Evolutionary conservation across 106 monocot species (phyloP).

Genomic region (Alisma plantagoaquatica): DNA sequence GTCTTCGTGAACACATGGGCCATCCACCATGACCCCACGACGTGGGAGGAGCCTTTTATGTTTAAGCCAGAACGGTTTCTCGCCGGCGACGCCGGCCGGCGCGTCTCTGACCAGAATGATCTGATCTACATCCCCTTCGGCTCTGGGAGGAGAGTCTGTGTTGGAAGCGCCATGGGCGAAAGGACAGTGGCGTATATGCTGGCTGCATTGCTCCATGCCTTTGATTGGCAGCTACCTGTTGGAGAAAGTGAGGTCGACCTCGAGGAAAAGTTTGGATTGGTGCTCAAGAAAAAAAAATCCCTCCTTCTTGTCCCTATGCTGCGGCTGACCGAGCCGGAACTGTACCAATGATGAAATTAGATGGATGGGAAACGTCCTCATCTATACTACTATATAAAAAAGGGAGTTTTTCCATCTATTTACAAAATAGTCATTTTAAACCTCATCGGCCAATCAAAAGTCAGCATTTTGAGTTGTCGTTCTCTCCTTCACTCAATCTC

Average conservation of each 20-base stretch:
- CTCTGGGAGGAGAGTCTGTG: conserved; percentile 14
- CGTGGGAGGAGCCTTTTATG: conserved; percentile 19
- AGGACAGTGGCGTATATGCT: conserved; percentile 5
- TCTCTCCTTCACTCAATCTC: too few relatives aligned
- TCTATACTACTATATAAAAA: too few relatives aligned
- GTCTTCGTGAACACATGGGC: conserved; percentile 26
- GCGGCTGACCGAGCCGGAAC: background rate
- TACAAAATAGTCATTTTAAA: too few relatives aligned
- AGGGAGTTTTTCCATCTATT: too few relatives aligned
- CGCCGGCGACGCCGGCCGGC: background rate
- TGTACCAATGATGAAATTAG: too few relatives aligned
- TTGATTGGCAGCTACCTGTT: conserved; percentile 22
- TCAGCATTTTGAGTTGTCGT: too few relatives aligned
- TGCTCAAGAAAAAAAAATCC: conserved; percentile 16
- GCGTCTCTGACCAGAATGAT: background rate
- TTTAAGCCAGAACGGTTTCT: conserved; percentile 22
- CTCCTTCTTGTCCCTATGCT: conserved; percentile 3
- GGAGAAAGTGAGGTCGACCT: conserved; percentile 3
- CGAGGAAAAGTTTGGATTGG: conserved; percentile 17
- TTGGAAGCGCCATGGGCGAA: conserved; percentile 9
- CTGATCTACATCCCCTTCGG: conserved; percentile 15
- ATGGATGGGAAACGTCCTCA: too few relatives aligned
- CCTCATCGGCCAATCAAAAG: too few relatives aligned
- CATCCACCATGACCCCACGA: conserved; percentile 4
- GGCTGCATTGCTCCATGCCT: conserved; percentile 19